Base-by-base conservation (phyloP, 768 basidiomycete species). In the Asterophora parasitica region DNA sequence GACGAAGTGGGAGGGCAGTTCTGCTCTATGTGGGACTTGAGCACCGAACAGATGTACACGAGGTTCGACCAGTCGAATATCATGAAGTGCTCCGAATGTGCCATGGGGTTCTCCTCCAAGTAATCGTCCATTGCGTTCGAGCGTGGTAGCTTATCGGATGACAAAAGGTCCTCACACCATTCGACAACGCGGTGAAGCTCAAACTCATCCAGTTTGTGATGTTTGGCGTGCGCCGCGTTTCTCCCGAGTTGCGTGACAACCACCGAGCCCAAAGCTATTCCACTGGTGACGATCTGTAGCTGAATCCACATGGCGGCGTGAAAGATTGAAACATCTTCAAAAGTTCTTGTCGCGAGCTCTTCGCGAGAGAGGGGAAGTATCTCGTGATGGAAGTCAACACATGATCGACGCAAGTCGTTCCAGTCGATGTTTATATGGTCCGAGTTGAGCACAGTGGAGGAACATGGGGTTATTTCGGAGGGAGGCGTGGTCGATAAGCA, bases 61-160 rank as follows among this genome's bases (percentile, higher is more conserved):
- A 91, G 68, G 48, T 74, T 77, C 2, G 81, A 72, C 79, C 82
- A 85, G 49, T 84, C 78, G 64, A 84, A 90, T 62, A 86, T 70
- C 28, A 86, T 66, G 12, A 71, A 70, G 41, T 75, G 68, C 19
- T 71, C 66, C 5, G 66, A 60, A 5, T 67, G 62, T n/a, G 58
- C 49, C 9, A 74, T 56, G 26, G 60, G 54, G 49, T 77, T 82
- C 51, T 79, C 78, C 27, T 73, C 67, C 34, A 78, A 65, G 58
- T 78, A 85, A 49, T 83, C 81, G 30, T 67, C 67, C 31, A 79
- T 65, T 13, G 69, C 62, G 26, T 64, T 63, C 6, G 82, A 85
- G 34, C 70, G 62, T 8, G 63, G 55, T 8, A 75, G 65, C 10
- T 50, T 60, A 27, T 68, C 72, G 2, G 76, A 71, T 7, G 61